A percentile compares a stretch with the other conserved stretches of the same genome.
Evolutionary conservation across 768 basidiomycete genomes (phyloP).

Genomic region (Russula ochroleuca): DNA sequence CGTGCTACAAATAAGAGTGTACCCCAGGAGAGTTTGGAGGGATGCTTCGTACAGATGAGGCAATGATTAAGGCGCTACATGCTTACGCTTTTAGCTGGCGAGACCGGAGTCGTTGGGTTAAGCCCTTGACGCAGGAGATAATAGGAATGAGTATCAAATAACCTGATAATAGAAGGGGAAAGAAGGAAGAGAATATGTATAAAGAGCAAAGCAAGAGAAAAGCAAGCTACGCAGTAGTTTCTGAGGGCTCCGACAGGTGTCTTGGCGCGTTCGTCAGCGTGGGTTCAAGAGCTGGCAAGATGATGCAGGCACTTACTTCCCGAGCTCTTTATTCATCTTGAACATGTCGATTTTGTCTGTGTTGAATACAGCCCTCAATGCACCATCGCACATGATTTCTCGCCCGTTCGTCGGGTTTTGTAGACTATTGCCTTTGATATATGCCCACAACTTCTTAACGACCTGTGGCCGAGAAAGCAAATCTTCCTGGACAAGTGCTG

Average conservation of each 20-base stretch:
- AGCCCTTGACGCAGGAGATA: constrained; percentile 9
- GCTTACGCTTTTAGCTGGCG: constrained; percentile 8
- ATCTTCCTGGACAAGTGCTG: constrained; percentile 60
- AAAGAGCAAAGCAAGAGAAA: not conserved
- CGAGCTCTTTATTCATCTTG: constrained; percentile 88
- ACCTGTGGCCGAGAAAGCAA: constrained; percentile 82
- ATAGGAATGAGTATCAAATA: constrained; percentile 24
- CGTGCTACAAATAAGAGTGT: constrained; percentile 20
- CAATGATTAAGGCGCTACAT: constrained; percentile 23
- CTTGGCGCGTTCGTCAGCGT: constrained; percentile 13
- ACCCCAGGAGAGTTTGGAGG: constrained; percentile 15
- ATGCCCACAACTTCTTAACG: constrained; percentile 86
- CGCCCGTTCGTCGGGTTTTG: constrained; percentile 83
- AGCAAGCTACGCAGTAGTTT: constrained; percentile 20
- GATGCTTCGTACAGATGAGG: constrained; percentile 23
- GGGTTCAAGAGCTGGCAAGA: not conserved
- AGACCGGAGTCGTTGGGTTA: constrained; percentile 1
- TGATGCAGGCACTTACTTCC: constrained; percentile 47
- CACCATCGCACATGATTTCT: constrained; percentile 80
- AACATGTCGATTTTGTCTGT: constrained; percentile 89
- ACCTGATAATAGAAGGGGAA: constrained; percentile 4
- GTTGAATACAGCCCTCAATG: constrained; percentile 68
- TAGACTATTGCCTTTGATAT: constrained; percentile 75
- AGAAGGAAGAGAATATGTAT: not conserved
- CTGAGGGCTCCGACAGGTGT: constrained; percentile 25